These are phyloP conservation scores for Diutina pseudorugosa DNA, from an alignment of 1,139 yeast genomes.

Conservation along the genomic window DNA sequence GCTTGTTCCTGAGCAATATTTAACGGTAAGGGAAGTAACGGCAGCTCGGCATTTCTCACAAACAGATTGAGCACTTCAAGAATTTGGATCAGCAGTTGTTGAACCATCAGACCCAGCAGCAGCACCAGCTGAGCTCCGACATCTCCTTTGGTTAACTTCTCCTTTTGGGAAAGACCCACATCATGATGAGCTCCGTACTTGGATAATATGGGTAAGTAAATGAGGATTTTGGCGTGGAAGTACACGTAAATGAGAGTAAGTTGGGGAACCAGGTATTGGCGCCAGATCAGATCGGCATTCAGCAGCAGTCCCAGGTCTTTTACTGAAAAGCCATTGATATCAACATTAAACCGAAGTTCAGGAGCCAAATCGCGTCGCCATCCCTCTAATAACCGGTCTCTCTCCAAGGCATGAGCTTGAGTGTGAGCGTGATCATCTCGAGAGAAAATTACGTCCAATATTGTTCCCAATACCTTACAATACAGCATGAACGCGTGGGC, in stretches of 20 bases:
- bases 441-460: slow-evolving; percentile 54
- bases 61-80: slow-evolving; percentile 45
- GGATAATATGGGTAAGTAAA: slow-evolving; percentile 64
- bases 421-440: slow-evolving; percentile 28
- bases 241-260: slow-evolving; percentile 53
- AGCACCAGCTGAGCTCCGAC: slow-evolving; percentile 10
- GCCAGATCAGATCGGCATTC: slow-evolving; percentile 16
- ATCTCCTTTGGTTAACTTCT: slow-evolving; percentile 17
- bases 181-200: slow-evolving; percentile 33
- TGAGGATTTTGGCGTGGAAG: slow-evolving; percentile 69
- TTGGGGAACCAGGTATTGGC: slow-evolving; percentile 33
- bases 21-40: slow-evolving; percentile 51
- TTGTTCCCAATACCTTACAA: slow-evolving; percentile 61
- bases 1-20: slow-evolving; percentile 62
- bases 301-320: slow-evolving; percentile 13
- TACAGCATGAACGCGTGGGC: slow-evolving; percentile 58
- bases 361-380: slow-evolving; percentile 70
- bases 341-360: slow-evolving; percentile 52
- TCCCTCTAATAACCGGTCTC: slow-evolving; percentile 61
- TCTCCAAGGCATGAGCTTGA: slow-evolving; percentile 25
- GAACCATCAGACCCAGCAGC: slow-evolving; percentile 55
- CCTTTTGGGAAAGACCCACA: slow-evolving; percentile 32
- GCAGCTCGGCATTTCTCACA: slow-evolving; percentile 24
- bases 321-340: slow-evolving; percentile 46
- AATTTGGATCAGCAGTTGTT: slow-evolving; percentile 62